Base-by-base conservation (phyloP, 176 grass and related monocot genomes). In the Chrysopogon serrulatus region DNA sequence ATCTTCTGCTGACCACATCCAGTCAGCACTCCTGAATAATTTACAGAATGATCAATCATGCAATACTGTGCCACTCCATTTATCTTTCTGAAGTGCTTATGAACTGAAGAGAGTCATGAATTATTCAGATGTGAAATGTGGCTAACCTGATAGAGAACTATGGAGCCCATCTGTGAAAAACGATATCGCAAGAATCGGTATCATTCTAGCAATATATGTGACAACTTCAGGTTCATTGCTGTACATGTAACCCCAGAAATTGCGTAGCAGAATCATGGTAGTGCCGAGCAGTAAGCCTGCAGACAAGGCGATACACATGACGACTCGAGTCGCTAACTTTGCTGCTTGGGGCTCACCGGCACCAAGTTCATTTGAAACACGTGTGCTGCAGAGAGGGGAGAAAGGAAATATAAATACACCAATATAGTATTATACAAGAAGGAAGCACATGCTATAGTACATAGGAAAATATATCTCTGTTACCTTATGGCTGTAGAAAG, bases 191-290 rank as follows among this genome's bases (percentile, higher is more conserved):
- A 85, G 74, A 45, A 85, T 21, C 1, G 83, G 64, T 68, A 85
- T 56, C 74, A 78, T 79, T 35, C 8, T 70, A 2, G 73, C 83
- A 30, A 85, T 51, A 30, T 85, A 85, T 24, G 36, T 21, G 56
- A 78, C 24, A 8, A 85, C 74, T 71, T 85, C 83, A 36, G 41
- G 73, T 27, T 85, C 74, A 4, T 79, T 71, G 47, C 74, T 85
- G 26, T 85, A 85, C 66, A 67, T 40, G 45, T 79, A 79, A 5
- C 65, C 74, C 74, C 83, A 85, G 34, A 79, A 21, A 31, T 26
- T 33, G 30, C 39, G 62, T 37, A 85, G 14, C 26, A 85, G 10
- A 62, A 79, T 68, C 74, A 85, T 79, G 34, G 65, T 35, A 5
- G 39, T 60, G 18, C 33, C 74, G 1, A 85, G 36, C 18, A 78